phyloP scores from a whole-genome alignment of 129 eudicot genomes.

The Centaurea solstitialis region DNA sequence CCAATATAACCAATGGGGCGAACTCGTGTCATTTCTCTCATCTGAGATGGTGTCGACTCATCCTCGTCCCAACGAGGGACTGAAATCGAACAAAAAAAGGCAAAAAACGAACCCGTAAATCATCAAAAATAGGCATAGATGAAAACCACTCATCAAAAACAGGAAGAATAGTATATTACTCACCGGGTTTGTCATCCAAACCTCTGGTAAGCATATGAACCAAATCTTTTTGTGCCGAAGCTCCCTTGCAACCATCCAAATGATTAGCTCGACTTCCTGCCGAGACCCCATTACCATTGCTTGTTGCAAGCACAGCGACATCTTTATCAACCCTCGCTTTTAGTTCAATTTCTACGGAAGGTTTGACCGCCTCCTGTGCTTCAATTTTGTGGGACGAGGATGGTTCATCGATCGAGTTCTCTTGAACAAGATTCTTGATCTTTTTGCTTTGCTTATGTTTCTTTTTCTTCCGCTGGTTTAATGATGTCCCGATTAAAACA shows the following conservation, averaged over 20 bases:
- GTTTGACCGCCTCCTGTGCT: conserved; percentile 28
- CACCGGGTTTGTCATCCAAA: conserved; percentile 58
- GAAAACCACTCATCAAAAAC: neutral
- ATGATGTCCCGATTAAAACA: conserved; percentile 49
- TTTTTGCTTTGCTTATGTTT: conserved; percentile 36
- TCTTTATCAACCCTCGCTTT: conserved; percentile 40
- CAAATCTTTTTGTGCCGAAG: conserved; percentile 31
- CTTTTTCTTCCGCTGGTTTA: conserved; percentile 53
- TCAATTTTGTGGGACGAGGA: conserved; percentile 40
- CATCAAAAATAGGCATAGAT: neutral
- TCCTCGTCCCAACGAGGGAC: conserved; percentile 78
- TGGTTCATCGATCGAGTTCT: conserved; percentile 32
- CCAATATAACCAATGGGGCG: conserved; percentile 66
- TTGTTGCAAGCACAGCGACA: conserved; percentile 41
- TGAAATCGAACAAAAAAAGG: conserved; percentile 31
- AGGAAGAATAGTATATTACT: conserved; percentile 20
- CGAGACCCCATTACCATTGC: conserved; percentile 11
- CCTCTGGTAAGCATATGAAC: conserved; percentile 71
- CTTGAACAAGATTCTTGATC: conserved; percentile 30
- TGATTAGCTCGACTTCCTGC: conserved; percentile 15
- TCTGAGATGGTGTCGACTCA: conserved; percentile 27
- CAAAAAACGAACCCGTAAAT: neutral
- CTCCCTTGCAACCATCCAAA: conserved; percentile 4
- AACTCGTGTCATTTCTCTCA: conserved; percentile 20
- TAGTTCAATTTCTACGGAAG: conserved; percentile 23